These are phyloP conservation scores for Stereocaulon alpinum DNA, from an alignment of 495 filamentous ascomycete genomes.

Conservation along the genomic window DNA sequence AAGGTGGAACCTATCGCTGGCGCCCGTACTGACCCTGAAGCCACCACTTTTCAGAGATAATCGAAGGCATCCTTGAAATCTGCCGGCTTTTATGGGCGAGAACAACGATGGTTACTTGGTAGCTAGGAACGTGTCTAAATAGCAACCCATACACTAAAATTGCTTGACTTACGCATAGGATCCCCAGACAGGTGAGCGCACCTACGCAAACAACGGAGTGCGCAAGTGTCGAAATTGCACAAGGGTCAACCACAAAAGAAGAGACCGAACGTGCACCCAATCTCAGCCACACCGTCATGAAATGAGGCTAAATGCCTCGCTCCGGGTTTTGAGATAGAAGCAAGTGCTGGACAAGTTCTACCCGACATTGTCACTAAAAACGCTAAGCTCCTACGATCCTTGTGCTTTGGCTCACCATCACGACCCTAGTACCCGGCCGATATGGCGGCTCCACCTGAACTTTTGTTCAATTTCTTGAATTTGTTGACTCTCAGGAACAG, in stretches of 20 bases:
- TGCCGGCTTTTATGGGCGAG: background rate
- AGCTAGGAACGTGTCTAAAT: background rate
- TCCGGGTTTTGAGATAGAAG: background rate
- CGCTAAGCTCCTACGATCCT: background rate
- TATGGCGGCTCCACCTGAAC: conserved; percentile 2
- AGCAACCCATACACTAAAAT: background rate
- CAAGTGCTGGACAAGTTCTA: background rate
- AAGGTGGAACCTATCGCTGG: background rate
- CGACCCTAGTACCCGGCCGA: background rate
- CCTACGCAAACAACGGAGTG: background rate
- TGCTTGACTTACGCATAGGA: background rate
- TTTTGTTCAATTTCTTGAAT: background rate
- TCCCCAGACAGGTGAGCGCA: background rate
- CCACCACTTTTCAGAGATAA: too few relatives aligned
- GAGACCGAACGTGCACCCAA: background rate
- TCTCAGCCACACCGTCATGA: background rate
- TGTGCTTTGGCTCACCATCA: background rate
- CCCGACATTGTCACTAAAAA: background rate
- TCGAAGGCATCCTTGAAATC: background rate
- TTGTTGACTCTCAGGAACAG: background rate
- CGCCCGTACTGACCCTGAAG: background rate
- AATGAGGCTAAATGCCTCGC: background rate
- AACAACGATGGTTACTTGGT: background rate
- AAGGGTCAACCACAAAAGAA: background rate
- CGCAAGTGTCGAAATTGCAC: background rate